Base-by-base conservation (phyloP, 495 filamentous ascomycete species). In the Chaetomium tenue region DNA sequence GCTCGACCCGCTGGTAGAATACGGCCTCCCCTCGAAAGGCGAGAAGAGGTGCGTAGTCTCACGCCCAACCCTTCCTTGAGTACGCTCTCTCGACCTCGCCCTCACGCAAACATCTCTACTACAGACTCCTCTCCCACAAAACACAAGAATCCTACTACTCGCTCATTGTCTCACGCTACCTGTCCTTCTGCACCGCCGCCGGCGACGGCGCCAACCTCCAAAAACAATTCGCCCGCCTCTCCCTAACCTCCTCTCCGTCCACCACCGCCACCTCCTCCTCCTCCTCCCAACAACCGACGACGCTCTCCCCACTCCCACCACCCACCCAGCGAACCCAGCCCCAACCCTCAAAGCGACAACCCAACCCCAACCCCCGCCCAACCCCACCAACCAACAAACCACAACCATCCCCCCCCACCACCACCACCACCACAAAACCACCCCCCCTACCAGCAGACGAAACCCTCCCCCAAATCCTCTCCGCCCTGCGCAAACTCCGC, bases 1-100 rank as follows among this genome's bases (percentile, higher is more conserved):
- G 25, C 66, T 81, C 39, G 92, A 97, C 73, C 84, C 89, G 16
- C 79, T 97, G 37, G 89, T 91, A 63, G 79, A 78, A 46, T 88
- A 92, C 63, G 93, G 92, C 3, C 81, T 95, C 66, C 90, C 90
- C 20, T 96, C 92, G 0, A 96, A 96, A 70, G 93, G 93, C 13
- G 93, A 97, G 72, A 89, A 71, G 61, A 70, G 74, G 72, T 72
- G 55, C 50, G 63, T 40, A 13, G 23, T 46, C 26, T 33, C 15
- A 12, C 5, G 7, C 5, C 42, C 44, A 23, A 44, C 13, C 48
- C 22, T 39, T 15, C 5, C 33, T 23, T 9, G 5, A 8, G 12
- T n/a, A 16, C 3, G 3, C 5, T 33, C 30, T 16, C 42, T 18
- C 22, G 65, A 48, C 68, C 70, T 65, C 66, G 95, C 91, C 70